Percentiles rank a stretch among this genome's conserved stretches.
Conservation (phyloP, 306 rosid species). For the Trifolium pratense region DNA sequence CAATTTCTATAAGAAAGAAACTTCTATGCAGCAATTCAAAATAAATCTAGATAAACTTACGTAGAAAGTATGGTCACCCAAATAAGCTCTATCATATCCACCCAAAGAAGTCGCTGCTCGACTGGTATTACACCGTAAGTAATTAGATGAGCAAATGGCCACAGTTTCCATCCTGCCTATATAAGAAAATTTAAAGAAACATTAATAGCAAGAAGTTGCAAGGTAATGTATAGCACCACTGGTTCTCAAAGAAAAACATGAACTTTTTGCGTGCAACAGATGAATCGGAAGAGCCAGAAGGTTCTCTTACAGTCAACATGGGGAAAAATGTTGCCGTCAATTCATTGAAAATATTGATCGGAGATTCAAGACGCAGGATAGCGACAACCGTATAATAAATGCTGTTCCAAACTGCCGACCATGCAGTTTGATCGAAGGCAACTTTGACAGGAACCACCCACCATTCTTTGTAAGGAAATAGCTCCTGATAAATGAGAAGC, state of each 20-base stretch:
- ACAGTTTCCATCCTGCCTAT: constrained; percentile 99
- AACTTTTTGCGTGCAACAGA: constrained; percentile 13
- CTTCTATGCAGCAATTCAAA: constrained; percentile 24
- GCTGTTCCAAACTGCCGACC: constrained; percentile 98
- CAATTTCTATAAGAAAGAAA: constrained; percentile 26
- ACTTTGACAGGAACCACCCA: constrained; percentile 98
- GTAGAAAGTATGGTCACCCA: constrained; percentile 99
- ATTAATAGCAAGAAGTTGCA: constrained; percentile 39
- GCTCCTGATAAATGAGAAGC: constrained; percentile 59
- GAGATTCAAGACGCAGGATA: constrained; percentile 80
- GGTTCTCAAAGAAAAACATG: constrained; percentile 20
- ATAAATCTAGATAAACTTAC: constrained; percentile 48
- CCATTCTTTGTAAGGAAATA: constrained; percentile 94
- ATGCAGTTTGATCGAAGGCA: constrained; percentile 82
- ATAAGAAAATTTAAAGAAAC: constrained; percentile 35
- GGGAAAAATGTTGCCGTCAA: constrained; percentile 83
- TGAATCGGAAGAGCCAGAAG: constrained; percentile 35
- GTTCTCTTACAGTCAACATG: constrained; percentile 82
- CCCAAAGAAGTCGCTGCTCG: constrained; percentile 96
- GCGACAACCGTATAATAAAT: constrained; percentile 77
- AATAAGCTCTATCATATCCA: constrained; percentile 85
- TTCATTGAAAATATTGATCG: constrained; percentile 70
- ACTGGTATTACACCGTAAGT: constrained; percentile 94
- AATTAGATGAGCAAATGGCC: constrained; percentile 98
- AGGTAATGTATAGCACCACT: constrained; percentile 2